phyloP scores from a whole-genome alignment of 164 flowering plant species.

The Saururus chinensis region DNA sequence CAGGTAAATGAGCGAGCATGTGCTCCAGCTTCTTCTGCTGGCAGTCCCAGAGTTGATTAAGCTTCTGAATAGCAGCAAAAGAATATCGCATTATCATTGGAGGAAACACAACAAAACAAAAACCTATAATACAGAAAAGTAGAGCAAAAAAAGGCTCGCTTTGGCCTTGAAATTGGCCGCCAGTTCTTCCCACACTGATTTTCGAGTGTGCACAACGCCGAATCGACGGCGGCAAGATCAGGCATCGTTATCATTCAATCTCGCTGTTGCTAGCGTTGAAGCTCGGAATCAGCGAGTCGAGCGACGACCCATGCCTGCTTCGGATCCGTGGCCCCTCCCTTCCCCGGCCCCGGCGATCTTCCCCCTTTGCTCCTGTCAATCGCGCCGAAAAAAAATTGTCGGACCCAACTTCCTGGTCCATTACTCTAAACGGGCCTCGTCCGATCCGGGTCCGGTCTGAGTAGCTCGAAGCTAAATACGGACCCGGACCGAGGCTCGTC shows the following conservation, averaged over 20 bases:
- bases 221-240: neutral
- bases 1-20: neutral
- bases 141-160: no score
- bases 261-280: constrained; percentile 85
- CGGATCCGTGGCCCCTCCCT: constrained; percentile 32
- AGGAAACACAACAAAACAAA: no score
- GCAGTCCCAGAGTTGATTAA: neutral
- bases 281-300: constrained; percentile 61
- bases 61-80: neutral
- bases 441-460: no score
- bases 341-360: constrained; percentile 3
- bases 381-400: neutral
- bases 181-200: no score
- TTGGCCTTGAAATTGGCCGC: no score
- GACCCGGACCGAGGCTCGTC: neutral
- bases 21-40: neutral
- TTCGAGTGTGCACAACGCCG: no score
- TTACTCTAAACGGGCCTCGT: neutral
- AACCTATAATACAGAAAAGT: no score
- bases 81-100: no score
- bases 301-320: constrained; percentile 63
- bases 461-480: no score
- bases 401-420: neutral
- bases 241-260: constrained; percentile 1
- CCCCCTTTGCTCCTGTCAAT: neutral